Evolutionary conservation across 2,329 filamentous ascomycete genomes (phyloP).

Genomic region (Colletotrichum australisinense): DNA sequence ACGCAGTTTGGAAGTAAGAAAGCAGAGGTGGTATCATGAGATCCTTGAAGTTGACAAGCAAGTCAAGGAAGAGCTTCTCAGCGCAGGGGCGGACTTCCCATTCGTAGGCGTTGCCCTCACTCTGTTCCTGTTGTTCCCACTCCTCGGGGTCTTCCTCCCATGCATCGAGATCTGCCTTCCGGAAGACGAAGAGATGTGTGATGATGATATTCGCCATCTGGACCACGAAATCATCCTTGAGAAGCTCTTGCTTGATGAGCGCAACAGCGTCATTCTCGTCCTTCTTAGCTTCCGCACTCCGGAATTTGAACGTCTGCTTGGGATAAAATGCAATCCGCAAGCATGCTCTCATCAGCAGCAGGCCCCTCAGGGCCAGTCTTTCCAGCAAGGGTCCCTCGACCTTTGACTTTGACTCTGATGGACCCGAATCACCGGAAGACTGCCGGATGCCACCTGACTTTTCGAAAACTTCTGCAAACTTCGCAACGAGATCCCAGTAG

Average conservation of each 20-base stretch:
- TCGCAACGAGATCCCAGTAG: conserved; percentile 86
- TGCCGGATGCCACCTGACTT: conserved; percentile 68
- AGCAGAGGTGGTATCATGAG: conserved; percentile 84
- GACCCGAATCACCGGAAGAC: conserved; percentile 47
- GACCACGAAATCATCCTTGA: conserved; percentile 81
- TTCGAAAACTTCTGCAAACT: conserved; percentile 80
- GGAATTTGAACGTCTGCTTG: conserved; percentile 85
- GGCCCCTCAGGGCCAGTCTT: conserved; percentile 83
- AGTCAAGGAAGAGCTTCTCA: conserved; percentile 92
- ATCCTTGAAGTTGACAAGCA: conserved; percentile 89
- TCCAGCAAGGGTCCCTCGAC: conserved; percentile 76
- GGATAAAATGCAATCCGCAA: conserved; percentile 87
- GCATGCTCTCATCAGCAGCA: conserved; percentile 85
- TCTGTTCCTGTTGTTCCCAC: conserved; percentile 93
- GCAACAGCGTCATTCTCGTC: conserved; percentile 79
- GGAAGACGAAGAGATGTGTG: conserved; percentile 88
- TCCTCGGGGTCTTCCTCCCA: conserved; percentile 97
- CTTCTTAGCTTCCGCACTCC: conserved; percentile 77
- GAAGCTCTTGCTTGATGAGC: conserved; percentile 77
- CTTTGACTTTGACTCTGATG: conserved; percentile 57
- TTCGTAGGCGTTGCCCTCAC: conserved; percentile 86
- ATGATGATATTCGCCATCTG: conserved; percentile 88
- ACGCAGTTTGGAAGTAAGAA: conserved; percentile 83
- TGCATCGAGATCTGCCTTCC: conserved; percentile 84
- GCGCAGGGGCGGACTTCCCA: conserved; percentile 93